Conservation (phyloP, 371 early-diverging fungal genomes). For the Saksenaea oblongispora region DNA sequence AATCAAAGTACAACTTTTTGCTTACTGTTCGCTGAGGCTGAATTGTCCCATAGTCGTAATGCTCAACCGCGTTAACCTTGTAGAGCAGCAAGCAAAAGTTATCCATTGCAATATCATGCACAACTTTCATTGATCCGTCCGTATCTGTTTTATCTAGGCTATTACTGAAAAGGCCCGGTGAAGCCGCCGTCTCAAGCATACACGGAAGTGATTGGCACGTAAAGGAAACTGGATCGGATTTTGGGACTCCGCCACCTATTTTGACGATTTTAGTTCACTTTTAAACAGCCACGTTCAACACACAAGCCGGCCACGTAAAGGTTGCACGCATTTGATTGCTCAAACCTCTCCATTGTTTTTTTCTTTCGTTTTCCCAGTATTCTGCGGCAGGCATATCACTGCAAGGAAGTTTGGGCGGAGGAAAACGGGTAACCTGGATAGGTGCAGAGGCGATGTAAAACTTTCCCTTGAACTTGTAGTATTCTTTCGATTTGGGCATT, state of each 20-base stretch:
- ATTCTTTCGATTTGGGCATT: constrained; percentile 71
- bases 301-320: constrained; percentile 72
- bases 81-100: constrained; percentile 75
- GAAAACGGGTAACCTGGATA: constrained; percentile 72
- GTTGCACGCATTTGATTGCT: constrained; percentile 56
- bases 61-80: constrained; percentile 66
- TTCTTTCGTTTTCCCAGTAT: constrained; percentile 72
- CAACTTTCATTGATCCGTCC: constrained; percentile 17
- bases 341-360: constrained; percentile 60
- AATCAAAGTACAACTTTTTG: neutral
- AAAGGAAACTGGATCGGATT: constrained; percentile 48
- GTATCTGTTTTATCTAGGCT: neutral
- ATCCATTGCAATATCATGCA: constrained; percentile 74
- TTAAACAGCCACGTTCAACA: neutral
- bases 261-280: neutral
- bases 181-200: constrained; percentile 18
- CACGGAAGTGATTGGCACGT: constrained; percentile 58
- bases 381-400: constrained; percentile 48
- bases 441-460: constrained; percentile 76
- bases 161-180: constrained; percentile 7
- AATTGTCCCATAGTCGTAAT: constrained; percentile 53
- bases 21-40: constrained; percentile 59
- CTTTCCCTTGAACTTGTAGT: constrained; percentile 67
- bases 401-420: constrained; percentile 54
- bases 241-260: constrained; percentile 51